Evolutionary conservation across 306 rosid species (phyloP).

Genomic region (Ceratonia siliqua): DNA sequence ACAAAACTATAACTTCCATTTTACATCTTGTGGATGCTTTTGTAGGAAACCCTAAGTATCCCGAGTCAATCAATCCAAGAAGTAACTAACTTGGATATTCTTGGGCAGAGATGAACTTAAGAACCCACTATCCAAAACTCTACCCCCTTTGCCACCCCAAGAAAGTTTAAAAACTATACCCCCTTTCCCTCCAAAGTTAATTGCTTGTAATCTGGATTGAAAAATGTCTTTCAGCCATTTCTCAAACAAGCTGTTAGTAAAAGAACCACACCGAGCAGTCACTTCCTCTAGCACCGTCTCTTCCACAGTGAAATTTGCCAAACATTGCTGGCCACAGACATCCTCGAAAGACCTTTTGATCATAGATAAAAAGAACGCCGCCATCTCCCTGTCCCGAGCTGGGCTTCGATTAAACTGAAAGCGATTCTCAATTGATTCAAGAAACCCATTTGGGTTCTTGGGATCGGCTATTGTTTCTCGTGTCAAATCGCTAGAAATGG

Average conservation of each 20-base stretch:
- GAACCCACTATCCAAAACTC: constrained; percentile 66
- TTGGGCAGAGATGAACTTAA: constrained; percentile 82
- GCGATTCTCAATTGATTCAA: constrained; percentile 50
- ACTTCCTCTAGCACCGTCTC: constrained; percentile 61
- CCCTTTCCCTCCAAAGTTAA: constrained; percentile 60
- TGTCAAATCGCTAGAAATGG: constrained; percentile 63
- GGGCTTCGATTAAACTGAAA: constrained; percentile 58
- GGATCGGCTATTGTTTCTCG: constrained; percentile 50
- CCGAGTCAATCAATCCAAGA: constrained; percentile 56
- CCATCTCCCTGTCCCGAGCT: constrained; percentile 52
- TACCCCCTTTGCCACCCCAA: constrained; percentile 76
- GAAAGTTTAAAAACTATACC: constrained; percentile 77
- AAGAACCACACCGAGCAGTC: constrained; percentile 52
- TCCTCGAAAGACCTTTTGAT: constrained; percentile 55
- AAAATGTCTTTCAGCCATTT: constrained; percentile 75
- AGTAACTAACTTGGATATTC: constrained; percentile 63
- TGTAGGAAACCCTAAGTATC: constrained; percentile 33
- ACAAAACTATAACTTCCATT: constrained; percentile 48
- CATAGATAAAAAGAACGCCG: constrained; percentile 51
- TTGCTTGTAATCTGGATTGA: constrained; percentile 53
- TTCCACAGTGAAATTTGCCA: constrained; percentile 59
- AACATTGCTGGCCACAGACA: constrained; percentile 40
- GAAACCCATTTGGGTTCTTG: constrained; percentile 46
- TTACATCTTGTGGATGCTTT: constrained; percentile 44
- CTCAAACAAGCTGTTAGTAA: constrained; percentile 65